Conservation (phyloP, 257 asterid species). For the Penstemon davidsonii region DNA sequence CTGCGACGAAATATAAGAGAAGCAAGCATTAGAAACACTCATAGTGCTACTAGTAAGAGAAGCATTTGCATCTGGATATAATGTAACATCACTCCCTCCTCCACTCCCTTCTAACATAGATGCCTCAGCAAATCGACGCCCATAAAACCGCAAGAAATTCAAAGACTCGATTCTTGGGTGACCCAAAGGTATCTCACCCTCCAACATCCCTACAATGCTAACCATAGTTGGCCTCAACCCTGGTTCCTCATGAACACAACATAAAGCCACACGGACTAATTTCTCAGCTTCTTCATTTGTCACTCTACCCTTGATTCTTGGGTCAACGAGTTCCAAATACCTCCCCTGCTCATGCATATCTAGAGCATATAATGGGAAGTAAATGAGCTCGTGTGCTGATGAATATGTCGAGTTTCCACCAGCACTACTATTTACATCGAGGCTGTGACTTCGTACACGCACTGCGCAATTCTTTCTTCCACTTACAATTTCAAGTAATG, state of each 20-base stretch:
- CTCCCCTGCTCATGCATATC: conserved; percentile 69
- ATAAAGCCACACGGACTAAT: conserved; percentile 60
- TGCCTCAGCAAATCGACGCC: conserved; percentile 50
- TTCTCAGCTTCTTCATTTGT: conserved; percentile 56
- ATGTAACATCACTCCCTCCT: conserved; percentile 11
- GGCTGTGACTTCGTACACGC: conserved; percentile 38
- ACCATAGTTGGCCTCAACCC: conserved; percentile 64
- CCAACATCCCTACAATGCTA: conserved; percentile 66
- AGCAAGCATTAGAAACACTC: conserved; percentile 29
- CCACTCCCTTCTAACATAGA: conserved; percentile 32
- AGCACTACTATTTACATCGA: conserved; percentile 23
- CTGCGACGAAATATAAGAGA: conserved; percentile 46
- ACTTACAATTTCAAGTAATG: conserved; percentile 66
- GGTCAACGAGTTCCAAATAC: conserved; percentile 68
- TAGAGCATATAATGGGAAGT: conserved; percentile 62
- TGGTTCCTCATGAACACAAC: conserved; percentile 84
- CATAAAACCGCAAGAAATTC: conserved; percentile 65
- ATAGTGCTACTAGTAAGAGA: conserved; percentile 24
- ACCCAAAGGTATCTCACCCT: conserved; percentile 46
- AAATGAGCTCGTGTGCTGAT: conserved; percentile 30
- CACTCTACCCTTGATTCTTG: conserved; percentile 48
- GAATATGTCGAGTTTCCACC: conserved; percentile 27
- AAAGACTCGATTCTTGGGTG: conserved; percentile 53
- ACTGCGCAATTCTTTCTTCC: conserved; percentile 66
- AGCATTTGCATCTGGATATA: conserved; percentile 31